Evolutionary conservation across 2,329 filamentous ascomycete species (phyloP), one percentile per base, ranked within the genome.

Genomic region (Epichloe gansuensis): DNA sequence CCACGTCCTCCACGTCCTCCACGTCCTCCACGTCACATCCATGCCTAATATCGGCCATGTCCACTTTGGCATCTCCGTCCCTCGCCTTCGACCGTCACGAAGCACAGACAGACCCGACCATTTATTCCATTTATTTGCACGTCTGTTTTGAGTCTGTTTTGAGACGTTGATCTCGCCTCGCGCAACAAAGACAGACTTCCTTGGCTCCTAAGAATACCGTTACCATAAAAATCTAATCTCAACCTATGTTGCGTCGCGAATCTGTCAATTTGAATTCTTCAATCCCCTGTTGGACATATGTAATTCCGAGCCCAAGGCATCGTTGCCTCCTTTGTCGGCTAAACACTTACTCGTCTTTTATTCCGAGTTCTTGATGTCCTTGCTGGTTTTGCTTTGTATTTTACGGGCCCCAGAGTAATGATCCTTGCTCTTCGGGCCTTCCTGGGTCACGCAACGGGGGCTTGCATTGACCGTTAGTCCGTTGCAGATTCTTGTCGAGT

Each of bases 401-500:
- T 3, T 23, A n/a, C n/a, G 35, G 41, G 35, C n/a, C 36, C 47
- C 41, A 47, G 40, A 25, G n/a, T 49, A 31, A 25, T 35, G 2
- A 45, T 21, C 51, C 51, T 13, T 52, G 51, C 41, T 50, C 42
- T 46, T 53, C 51, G 51, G 51, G 15, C 47, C 51, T 53, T 50
- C 47, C 50, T 41, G 36, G 15, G 8, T 27, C 13, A 39, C 8
- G 35, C 21, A 17, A 44, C 34, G 23, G 34, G 34, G 34, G 25
- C 47, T 49, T 49, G 46, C 23, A 31, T 52, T 49, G 45, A 44
- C 23, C 15, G 39, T 31, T 15, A 39, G 45, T 34, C 23, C 21
- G 39, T 21, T 15, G 45, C 36, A 15, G 27, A 35, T 44, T 34
- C 44, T 35, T n/a, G 45, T 51, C 27, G 35, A 27, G 46, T 12